These are phyloP conservation scores for Gaultheria prostrata DNA, from an alignment of 148 eudicot genomes.

Conservation along the genomic window DNA sequence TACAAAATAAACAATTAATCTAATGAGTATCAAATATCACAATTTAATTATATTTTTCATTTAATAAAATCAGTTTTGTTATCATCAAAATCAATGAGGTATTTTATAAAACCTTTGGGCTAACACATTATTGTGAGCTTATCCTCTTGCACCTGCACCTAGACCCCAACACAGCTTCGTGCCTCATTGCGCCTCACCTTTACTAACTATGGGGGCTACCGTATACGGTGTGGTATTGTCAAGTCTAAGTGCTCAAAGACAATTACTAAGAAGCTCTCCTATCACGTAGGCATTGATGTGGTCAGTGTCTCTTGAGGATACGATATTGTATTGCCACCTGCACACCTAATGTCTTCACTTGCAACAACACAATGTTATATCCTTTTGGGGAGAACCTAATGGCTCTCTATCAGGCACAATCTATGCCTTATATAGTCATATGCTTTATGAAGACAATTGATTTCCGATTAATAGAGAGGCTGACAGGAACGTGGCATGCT, in stretches of 20 bases:
- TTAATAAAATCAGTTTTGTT: no score
- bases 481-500: not conserved
- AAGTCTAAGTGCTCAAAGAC: not conserved
- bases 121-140: no score
- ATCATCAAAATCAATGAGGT: no score
- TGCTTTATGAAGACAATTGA: not conserved
- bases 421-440: not conserved
- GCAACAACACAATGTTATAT: not conserved
- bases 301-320: not conserved
- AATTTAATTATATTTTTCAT: no score
- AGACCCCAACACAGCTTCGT: no score
- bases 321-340: not conserved
- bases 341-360: not conserved
- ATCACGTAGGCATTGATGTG: not conserved
- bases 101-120: no score
- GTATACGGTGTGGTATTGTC: not conserved
- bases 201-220: not conserved
- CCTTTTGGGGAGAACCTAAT: not conserved
- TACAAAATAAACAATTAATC: no score
- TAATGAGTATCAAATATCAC: no score
- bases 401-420: not conserved
- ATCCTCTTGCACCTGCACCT: no score
- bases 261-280: not conserved
- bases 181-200: no score
- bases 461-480: not conserved